Base-by-base conservation (phyloP, 2,329 filamentous ascomycete genomes). In the Clarireedia homoeocarpa region DNA sequence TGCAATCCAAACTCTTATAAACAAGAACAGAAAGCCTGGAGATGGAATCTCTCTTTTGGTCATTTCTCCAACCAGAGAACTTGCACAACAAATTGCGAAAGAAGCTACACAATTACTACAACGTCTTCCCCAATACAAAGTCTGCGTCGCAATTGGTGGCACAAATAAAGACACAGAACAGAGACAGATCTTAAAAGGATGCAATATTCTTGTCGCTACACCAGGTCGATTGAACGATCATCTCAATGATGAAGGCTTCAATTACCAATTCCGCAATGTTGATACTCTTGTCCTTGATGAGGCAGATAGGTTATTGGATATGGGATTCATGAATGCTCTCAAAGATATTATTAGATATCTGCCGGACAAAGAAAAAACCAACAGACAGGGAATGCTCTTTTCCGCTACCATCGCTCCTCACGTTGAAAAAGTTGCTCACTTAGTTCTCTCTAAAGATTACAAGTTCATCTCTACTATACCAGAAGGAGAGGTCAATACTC, bases 231-330 rank as follows among this genome's bases (percentile, higher is more conserved):
- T 97, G 46, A 63, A 86, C 65, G 94, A 99, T 69, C 80, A 85
- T 62, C 75, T 89, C 26, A 74, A 87, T 49, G 82, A 88, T 64
- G 76, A 82, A 61, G 74, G 52, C 7, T 53, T 70, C 12, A 50
- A 45, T n/a, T 27, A 64, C 38, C 42, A 55, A 20, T 69, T 69
- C 58, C 51, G 60, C 17, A 85, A 89, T 71, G 86, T 97, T 76
- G 88, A 90, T 70, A 95, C 94, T 63, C 79, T 99, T 47, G 91
- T 97, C 62, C 85, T 99, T 48, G 94, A 99, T 65, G 94, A 99
- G 78, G 94, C 94, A 66, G 94, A 99, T 73, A 89, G 94, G 65
- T 96, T 99, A 89, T 81, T 99, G 69, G 94, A 99, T 75, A 94
- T 95, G 77, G 94, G 88, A 2, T 92, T 92, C 66, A 77, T 85